Conservation (phyloP, 345 rosid species). For the Salix viminalis region DNA sequence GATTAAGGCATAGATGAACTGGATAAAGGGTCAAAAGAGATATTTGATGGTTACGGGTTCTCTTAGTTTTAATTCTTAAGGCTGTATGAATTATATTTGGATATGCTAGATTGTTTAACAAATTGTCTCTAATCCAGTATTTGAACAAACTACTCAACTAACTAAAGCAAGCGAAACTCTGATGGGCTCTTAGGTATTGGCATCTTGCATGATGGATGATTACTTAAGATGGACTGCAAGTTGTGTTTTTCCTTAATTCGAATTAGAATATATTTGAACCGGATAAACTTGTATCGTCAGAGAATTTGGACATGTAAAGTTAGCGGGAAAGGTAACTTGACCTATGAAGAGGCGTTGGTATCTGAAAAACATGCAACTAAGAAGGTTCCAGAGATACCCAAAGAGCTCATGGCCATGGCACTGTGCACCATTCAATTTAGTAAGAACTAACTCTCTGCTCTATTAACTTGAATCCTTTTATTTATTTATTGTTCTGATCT, state of each 20-base stretch:
- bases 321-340: constrained; percentile 79
- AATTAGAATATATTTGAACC: constrained; percentile 63
- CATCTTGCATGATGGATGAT: neutral
- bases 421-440: constrained; percentile 72
- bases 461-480: neutral
- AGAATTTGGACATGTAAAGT: constrained; percentile 82
- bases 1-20: constrained; percentile 62
- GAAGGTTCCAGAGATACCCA: constrained; percentile 73
- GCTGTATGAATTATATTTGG: no score
- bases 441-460: constrained; percentile 30
- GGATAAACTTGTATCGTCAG: constrained; percentile 70
- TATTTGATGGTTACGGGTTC: no score
- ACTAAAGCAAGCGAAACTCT: no score
- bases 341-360: constrained; percentile 94
- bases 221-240: neutral
- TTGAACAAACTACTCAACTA: no score
- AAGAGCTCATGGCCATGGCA: constrained; percentile 67
- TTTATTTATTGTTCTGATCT: neutral
- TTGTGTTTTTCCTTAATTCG: constrained; percentile 37
- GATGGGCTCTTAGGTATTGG: no score
- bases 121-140: no score
- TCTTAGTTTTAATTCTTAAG: no score
- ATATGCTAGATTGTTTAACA: no score
- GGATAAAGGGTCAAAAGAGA: constrained; percentile 32
- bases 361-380: constrained; percentile 64